Evolutionary conservation across 176 grass and related monocot species (phyloP), one percentile per base, ranked within the genome.

Genomic region (Secale cereale): DNA sequence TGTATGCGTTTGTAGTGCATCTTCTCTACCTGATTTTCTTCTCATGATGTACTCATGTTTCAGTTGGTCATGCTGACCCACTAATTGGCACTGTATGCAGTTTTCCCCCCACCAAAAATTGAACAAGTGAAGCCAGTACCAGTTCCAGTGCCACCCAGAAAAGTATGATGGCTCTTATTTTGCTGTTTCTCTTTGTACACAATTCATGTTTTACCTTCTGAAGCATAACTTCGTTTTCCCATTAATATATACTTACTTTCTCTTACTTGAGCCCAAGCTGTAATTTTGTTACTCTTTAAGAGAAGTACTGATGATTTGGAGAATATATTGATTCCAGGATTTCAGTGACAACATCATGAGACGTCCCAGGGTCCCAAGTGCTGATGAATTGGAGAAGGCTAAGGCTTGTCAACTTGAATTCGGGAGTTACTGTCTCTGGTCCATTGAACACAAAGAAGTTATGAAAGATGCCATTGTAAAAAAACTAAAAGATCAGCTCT

Each of bases 381-480:
- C 84, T 79, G 94, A 99, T 85, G 94, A 94, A 77, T 77, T 88
- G 46, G 90, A 88, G 81, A 94, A 92, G 81, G 76, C 87, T 71
- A 92, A 92, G 83, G 82, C 89, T 77, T 99, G 97, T 79, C 94
- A 99, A 84, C 86, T 96, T 89, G 87, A 92, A 87, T 96, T 99
- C 31, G 97, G 97, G 65, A 99, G 91, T 79, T 99, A 99, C 85
- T 99, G 97, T 82, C 87, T 99, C 22, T 99, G 97, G 97, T 96
- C 97, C 11, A 88, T 92, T 78, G 94, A 99, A 81, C 91, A 93
- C 80, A 94, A 89, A 94, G 94, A 96, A 89, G 81, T 84, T 86
- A 99, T 96, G 91, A 91, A 92, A 75, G 97, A 99, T 69, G 48
- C 76, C 10, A 74, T 89, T 29, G 82, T 99, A 15, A 99, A 99